These are phyloP conservation scores for Pseudocercospora crystallina DNA, from an alignment of 2,329 filamentous ascomycete genomes.

Conservation along the genomic window DNA sequence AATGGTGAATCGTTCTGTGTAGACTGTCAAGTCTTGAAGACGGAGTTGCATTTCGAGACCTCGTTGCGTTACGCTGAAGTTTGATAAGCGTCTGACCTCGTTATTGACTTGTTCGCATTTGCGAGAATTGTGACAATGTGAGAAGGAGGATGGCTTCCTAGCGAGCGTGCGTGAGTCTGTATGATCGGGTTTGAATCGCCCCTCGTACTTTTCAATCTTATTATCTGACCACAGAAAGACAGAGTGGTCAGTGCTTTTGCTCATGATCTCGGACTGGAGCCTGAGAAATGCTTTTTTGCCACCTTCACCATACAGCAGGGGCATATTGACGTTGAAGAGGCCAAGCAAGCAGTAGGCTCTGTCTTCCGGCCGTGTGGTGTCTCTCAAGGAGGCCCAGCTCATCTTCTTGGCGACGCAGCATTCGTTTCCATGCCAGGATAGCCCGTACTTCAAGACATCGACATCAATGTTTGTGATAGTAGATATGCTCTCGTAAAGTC, in stretches of 20 bases:
- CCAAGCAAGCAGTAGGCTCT: constrained; percentile 48
- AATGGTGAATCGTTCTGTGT: too few species aligned
- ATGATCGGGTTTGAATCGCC: too few species aligned
- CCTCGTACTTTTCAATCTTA: background rate
- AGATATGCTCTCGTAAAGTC: constrained; percentile 5
- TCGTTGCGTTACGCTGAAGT: too few species aligned
- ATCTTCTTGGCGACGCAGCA: constrained; percentile 10
- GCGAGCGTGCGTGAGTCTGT: too few species aligned
- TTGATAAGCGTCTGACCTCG: too few species aligned
- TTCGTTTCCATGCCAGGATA: background rate
- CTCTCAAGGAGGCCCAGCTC: constrained; percentile 18
- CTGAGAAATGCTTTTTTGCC: constrained; percentile 8
- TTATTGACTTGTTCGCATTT: too few species aligned
- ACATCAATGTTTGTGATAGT: constrained; percentile 10
- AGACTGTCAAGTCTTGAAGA: too few species aligned
- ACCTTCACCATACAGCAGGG: constrained; percentile 16
- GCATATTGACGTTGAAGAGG: constrained; percentile 46
- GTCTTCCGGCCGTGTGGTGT: constrained; percentile 38
- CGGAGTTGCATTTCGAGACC: too few species aligned
- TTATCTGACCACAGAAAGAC: constrained; percentile 7
- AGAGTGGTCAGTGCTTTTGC: constrained; percentile 4
- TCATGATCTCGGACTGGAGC: constrained; percentile 11
- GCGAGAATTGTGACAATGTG: too few species aligned
- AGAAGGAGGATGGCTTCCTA: too few species aligned
- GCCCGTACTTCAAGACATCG: background rate